Evolutionary conservation across 495 filamentous ascomycete genomes (phyloP).

Genomic region (Neurospora sp.): DNA sequence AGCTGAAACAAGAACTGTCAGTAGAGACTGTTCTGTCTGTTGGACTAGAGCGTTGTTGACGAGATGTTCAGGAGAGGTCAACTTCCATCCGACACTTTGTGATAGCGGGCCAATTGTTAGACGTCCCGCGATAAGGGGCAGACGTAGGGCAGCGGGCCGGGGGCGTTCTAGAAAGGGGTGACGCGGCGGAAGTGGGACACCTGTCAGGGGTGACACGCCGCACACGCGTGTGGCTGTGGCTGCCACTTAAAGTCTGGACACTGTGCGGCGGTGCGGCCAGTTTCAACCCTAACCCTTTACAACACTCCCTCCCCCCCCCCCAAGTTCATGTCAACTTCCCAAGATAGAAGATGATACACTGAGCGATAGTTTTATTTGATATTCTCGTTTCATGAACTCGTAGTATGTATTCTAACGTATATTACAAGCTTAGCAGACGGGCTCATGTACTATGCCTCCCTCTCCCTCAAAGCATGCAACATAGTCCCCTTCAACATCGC

Average conservation of each 20-base stretch:
- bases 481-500: slow-evolving; percentile 14
- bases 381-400: not conserved
- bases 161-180: not conserved
- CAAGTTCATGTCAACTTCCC: not conserved
- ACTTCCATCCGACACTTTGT: not conserved
- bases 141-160: not conserved
- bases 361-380: not conserved
- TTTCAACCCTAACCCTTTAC: not conserved
- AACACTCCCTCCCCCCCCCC: not conserved
- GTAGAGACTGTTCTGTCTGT: not conserved
- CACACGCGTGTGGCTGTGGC: not conserved
- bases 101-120: not conserved
- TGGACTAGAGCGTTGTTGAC: not conserved
- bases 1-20: not conserved
- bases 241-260: not conserved
- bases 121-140: not conserved
- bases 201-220: not conserved
- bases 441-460: not conserved
- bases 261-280: not conserved
- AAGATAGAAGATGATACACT: not conserved
- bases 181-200: not conserved
- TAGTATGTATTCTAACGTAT: not conserved
- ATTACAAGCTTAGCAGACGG: no score
- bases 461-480: slow-evolving; percentile 10
- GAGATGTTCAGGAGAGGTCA: not conserved